These are phyloP conservation scores for Wallacemonas sp. DNA, from an alignment of 208 protist species.

Conservation along the genomic window DNA sequence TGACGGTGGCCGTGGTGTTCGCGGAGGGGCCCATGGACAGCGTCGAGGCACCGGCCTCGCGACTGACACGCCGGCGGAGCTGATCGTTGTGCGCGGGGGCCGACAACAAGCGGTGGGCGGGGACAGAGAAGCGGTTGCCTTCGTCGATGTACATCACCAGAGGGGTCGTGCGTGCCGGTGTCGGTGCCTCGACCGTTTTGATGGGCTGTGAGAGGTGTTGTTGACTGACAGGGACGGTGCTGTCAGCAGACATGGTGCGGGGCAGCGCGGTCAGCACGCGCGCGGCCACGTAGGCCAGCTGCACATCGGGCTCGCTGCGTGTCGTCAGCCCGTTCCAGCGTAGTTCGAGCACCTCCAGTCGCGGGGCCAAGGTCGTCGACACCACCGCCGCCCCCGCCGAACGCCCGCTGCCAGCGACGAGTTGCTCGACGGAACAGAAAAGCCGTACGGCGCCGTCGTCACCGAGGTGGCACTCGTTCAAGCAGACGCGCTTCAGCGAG, in stretches of 20 bases:
- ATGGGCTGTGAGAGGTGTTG: no score
- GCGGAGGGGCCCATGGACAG: neutral
- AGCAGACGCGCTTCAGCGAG: conserved; percentile 25
- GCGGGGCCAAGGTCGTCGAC: neutral
- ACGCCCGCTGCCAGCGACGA: no score
- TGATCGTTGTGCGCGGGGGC: neutral
- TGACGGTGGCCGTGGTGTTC: neutral
- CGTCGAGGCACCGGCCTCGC: neutral
- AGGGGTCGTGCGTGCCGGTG: neutral
- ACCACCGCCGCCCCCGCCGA: no score
- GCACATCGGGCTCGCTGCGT: conserved; percentile 12
- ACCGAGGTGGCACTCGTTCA: conserved; percentile 30
- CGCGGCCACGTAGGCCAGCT: conserved; percentile 18
- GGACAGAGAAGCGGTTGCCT: conserved; percentile 8
- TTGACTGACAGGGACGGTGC: no score
- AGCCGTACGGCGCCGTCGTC: conserved; percentile 20
- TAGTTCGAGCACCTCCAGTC: conserved; percentile 25
- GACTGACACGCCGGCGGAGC: neutral
- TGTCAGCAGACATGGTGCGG: conserved; percentile 1
- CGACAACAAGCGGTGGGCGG: neutral
- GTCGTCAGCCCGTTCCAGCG: conserved; percentile 42
- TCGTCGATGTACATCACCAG: neutral
- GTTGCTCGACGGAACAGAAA: neutral
- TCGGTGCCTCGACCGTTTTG: neutral
- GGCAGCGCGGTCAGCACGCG: conserved; percentile 3